Evolutionary conservation across 176 grass and related monocot genomes (phyloP).

Genomic region (Thinopyrum elongatum): DNA sequence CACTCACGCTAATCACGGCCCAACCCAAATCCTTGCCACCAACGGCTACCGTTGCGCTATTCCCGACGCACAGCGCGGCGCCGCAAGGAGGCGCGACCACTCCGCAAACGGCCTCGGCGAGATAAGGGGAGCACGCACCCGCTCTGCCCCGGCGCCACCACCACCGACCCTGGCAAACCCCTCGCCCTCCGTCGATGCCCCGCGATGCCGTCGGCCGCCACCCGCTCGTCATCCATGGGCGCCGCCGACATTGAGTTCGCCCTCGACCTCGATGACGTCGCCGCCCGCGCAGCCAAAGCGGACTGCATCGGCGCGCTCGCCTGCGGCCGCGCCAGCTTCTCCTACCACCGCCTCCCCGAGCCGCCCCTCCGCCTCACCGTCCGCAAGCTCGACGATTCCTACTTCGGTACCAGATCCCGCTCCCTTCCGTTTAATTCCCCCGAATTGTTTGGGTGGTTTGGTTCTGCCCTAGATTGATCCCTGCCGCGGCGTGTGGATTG

Average conservation of each 20-base stretch:
- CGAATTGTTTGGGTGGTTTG: background rate
- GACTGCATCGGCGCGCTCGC: conserved; percentile 42
- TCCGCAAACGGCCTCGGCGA: background rate
- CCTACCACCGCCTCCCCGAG: conserved; percentile 63
- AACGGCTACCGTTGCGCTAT: conserved; percentile 33
- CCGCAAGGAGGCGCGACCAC: background rate
- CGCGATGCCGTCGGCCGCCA: conserved; percentile 23
- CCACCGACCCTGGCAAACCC: background rate
- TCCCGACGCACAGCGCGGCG: conserved; percentile 1
- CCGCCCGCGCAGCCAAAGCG: conserved; percentile 5
- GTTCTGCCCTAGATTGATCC: background rate
- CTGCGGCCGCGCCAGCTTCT: conserved; percentile 54
- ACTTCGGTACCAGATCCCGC: conserved; percentile 52
- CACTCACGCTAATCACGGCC: background rate
- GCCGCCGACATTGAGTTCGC: background rate
- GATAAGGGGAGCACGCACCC: background rate
- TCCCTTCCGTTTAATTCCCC: background rate
- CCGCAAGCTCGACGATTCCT: conserved; percentile 79
- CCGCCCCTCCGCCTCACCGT: conserved; percentile 62
- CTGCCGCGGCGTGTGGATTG: background rate
- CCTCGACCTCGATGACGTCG: conserved; percentile 19
- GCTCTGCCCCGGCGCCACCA: background rate
- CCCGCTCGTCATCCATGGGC: background rate
- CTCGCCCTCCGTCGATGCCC: background rate
- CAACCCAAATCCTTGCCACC: background rate